Percentiles rank a stretch among this genome's conserved stretches.
phyloP scores from a whole-genome alignment of 2,329 filamentous ascomycete genomes.

The Xylariomycetidae sp. region DNA sequence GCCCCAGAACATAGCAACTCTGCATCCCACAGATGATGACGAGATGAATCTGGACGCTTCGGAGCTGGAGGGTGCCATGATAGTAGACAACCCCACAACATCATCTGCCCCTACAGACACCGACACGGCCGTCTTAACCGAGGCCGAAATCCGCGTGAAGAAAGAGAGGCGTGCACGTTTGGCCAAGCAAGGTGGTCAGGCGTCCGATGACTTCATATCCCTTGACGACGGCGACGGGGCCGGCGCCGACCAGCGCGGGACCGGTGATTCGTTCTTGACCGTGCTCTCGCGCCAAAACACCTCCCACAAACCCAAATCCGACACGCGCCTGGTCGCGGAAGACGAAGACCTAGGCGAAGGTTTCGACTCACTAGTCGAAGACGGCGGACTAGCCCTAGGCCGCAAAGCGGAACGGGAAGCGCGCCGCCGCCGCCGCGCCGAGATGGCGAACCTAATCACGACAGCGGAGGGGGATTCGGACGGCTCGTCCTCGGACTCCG shows the following conservation, averaged over 20 bases:
- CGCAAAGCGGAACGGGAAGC: constrained; percentile 72
- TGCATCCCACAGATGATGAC: constrained; percentile 38
- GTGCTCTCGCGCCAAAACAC: constrained; percentile 30
- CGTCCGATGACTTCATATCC: constrained; percentile 55
- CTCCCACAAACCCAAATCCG: constrained; percentile 37
- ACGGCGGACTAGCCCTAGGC: constrained; percentile 73
- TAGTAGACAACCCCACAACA: constrained; percentile 50
- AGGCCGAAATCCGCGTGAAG: constrained; percentile 82
- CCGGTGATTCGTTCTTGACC: constrained; percentile 24
- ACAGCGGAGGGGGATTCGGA: constrained; percentile 57
- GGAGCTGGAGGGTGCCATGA: constrained; percentile 57
- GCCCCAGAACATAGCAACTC: constrained; percentile 54
- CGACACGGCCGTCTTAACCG: constrained; percentile 61
- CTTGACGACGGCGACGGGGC: constrained; percentile 53
- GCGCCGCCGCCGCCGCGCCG: constrained; percentile 57
- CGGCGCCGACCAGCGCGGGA: constrained; percentile 31
- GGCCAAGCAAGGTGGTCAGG: constrained; percentile 49
- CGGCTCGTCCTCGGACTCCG: constrained; percentile 59
- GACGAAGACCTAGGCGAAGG: constrained; percentile 92
- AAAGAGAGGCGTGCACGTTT: constrained; percentile 82
- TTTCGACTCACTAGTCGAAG: constrained; percentile 86
- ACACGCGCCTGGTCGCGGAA: constrained; percentile 71
- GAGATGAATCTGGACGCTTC: constrained; percentile 52
- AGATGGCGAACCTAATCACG: constrained; percentile 79
- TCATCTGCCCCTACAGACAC: constrained; percentile 27